Percentiles rank a stretch among this genome's conserved stretches.
These are phyloP conservation scores for Fusarium sp. DNA, from an alignment of 2,329 filamentous ascomycete species.

Conservation along the genomic window DNA sequence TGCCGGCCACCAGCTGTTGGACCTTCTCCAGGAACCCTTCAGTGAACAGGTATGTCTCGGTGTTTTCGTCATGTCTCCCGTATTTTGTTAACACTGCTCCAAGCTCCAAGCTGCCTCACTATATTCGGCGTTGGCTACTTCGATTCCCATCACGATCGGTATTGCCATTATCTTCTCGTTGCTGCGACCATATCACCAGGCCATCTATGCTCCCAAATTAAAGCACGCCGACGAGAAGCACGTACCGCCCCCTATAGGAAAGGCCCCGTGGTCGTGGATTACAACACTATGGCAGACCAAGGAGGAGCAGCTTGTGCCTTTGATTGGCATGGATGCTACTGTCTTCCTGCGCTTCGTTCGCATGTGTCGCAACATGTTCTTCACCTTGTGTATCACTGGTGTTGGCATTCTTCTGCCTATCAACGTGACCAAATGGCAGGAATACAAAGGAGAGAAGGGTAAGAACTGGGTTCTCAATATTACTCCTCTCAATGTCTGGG, in stretches of 20 bases:
- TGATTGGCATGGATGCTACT: conserved; percentile 90
- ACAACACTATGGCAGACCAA: conserved; percentile 82
- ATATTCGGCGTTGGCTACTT: conserved; percentile 84
- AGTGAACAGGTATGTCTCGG: conserved; percentile 58
- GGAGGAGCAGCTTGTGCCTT: conserved; percentile 83
- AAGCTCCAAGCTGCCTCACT: conserved; percentile 67
- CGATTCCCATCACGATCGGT: conserved; percentile 79
- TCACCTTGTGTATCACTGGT: conserved; percentile 79
- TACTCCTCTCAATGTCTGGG: conserved; percentile 70
- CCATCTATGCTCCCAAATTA: conserved; percentile 94
- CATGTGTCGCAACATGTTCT: conserved; percentile 95
- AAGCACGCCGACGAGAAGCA: conserved; percentile 94
- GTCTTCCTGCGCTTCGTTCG: conserved; percentile 89
- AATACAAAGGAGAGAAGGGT: conserved; percentile 37
- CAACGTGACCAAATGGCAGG: conserved; percentile 69
- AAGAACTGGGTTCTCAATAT: conserved; percentile 70
- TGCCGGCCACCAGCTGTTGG: conserved; percentile 61
- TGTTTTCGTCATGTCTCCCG: background rate
- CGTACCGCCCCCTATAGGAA: conserved; percentile 87
- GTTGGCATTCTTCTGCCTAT: conserved; percentile 85
- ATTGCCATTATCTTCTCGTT: conserved; percentile 89
- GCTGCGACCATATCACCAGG: conserved; percentile 89
- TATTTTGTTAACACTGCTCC: conserved; percentile 19
- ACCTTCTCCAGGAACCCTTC: conserved; percentile 67
- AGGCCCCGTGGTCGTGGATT: conserved; percentile 90